Evolutionary conservation across 176 grass and related monocot genomes (phyloP).

Genomic region (Aechmea fasciata): DNA sequence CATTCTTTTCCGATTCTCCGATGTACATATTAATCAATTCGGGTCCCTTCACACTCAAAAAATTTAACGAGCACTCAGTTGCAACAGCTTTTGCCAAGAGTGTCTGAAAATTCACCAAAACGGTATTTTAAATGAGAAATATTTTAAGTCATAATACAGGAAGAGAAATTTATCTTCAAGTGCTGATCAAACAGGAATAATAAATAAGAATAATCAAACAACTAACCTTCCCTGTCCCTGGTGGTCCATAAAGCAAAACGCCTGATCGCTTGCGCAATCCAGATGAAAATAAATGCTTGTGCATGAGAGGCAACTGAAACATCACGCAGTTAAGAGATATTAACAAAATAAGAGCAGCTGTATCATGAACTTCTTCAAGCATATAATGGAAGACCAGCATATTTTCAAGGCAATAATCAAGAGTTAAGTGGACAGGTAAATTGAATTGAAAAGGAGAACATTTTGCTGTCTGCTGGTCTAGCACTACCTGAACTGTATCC

Average conservation of each 20-base stretch:
- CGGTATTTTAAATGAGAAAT: slow-evolving; percentile 7
- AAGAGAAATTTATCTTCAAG: neutral
- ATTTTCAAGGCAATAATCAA: neutral
- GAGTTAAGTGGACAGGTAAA: neutral
- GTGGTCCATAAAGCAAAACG: slow-evolving; percentile 83
- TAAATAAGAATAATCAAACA: slow-evolving; percentile 3
- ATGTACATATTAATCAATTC: slow-evolving; percentile 98
- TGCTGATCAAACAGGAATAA: neutral
- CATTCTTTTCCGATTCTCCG: slow-evolving; percentile 98
- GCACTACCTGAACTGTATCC: slow-evolving; percentile 80
- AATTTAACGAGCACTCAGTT: slow-evolving; percentile 88
- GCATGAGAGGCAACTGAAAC: slow-evolving; percentile 76
- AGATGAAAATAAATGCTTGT: slow-evolving; percentile 95
- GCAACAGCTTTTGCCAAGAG: slow-evolving; percentile 94
- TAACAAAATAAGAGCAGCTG: neutral
- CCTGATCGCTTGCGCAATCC: slow-evolving; percentile 74
- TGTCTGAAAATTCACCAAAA: slow-evolving; percentile 38
- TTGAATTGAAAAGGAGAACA: neutral
- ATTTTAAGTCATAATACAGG: too few species aligned
- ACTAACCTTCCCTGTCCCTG: slow-evolving; percentile 90
- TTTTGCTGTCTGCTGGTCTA: neutral
- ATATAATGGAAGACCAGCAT: neutral
- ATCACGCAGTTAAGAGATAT: slow-evolving; percentile 7
- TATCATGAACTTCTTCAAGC: neutral
- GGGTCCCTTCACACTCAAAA: slow-evolving; percentile 91